phyloP scores from a whole-genome alignment of 2,329 filamentous ascomycete genomes.

The Leptodontidium sp. region DNA sequence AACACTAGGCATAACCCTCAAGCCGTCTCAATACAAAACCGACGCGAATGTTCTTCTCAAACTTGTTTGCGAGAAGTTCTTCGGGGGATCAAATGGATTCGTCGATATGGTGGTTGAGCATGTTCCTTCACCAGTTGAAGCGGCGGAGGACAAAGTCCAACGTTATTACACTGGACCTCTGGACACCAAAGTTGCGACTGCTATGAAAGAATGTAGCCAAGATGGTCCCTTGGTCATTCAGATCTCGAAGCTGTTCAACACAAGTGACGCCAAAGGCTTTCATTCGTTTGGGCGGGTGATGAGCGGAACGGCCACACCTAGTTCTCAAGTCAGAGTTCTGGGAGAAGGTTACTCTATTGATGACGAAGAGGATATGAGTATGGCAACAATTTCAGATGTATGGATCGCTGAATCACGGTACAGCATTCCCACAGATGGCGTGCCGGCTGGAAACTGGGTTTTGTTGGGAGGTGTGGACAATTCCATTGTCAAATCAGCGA shows the following conservation, averaged over 20 bases:
- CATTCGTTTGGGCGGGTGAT: conserved; percentile 90
- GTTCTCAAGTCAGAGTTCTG: conserved; percentile 85
- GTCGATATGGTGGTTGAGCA: conserved; percentile 96
- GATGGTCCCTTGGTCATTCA: conserved; percentile 93
- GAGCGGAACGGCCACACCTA: conserved; percentile 87
- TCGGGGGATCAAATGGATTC: conserved; percentile 87
- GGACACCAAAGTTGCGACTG: conserved; percentile 79
- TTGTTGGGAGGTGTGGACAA: conserved; percentile 95
- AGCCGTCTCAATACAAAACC: conserved; percentile 89
- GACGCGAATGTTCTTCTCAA: conserved; percentile 91
- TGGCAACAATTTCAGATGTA: conserved; percentile 83
- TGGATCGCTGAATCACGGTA: conserved; percentile 94
- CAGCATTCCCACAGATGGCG: conserved; percentile 88
- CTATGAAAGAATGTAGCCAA: conserved; percentile 84
- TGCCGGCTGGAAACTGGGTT: conserved; percentile 93
- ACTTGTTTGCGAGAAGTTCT: conserved; percentile 93
- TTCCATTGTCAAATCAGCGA: conserved; percentile 97
- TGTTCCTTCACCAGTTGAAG: conserved; percentile 84
- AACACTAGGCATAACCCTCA: conserved; percentile 82
- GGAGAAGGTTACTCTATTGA: conserved; percentile 96
- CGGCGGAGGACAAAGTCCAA: conserved; percentile 78
- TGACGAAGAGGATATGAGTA: conserved; percentile 96
- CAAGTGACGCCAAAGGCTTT: conserved; percentile 89
- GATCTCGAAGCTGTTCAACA: conserved; percentile 92
- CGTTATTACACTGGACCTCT: conserved; percentile 91